Conservation (phyloP, 805 yeast genomes). For the Pichia kluyveri region DNA sequence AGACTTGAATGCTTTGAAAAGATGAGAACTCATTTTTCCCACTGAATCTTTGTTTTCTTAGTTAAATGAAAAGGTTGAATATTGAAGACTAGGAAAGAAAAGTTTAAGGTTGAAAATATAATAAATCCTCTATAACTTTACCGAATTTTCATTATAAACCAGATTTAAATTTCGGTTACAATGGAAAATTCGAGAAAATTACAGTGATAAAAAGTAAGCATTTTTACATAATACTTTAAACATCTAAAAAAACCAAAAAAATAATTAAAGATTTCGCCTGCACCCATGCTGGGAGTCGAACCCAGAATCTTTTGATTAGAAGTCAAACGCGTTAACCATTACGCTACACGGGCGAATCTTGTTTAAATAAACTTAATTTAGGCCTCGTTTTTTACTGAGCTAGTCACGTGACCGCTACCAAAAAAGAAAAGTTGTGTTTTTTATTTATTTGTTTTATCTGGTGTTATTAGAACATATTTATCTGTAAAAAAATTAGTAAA, state of each 20-base stretch:
- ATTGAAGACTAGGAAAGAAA: neutral
- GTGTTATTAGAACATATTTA: too few species aligned
- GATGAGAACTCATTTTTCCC: neutral
- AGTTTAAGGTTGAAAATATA: neutral
- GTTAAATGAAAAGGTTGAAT: too few species aligned
- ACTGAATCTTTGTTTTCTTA: too few species aligned
- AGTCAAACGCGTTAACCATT: conserved; percentile 63
- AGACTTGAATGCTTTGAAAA: neutral
- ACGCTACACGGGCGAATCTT: conserved; percentile 45
- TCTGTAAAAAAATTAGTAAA: too few species aligned
- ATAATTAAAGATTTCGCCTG: conserved; percentile 11
- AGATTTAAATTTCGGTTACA: neutral
- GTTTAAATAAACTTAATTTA: too few species aligned
- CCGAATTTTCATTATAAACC: too few species aligned
- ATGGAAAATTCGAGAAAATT: neutral
- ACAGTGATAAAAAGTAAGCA: neutral
- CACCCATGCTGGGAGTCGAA: conserved; percentile 48
- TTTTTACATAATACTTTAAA: neutral
- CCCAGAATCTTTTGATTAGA: conserved; percentile 60
- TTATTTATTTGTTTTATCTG: too few species aligned
- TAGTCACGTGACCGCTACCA: too few species aligned
- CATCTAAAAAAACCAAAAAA: neutral
- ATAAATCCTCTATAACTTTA: neutral
- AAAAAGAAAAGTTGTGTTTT: too few species aligned
- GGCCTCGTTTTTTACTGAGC: too few species aligned